Percentiles rank a stretch among this genome's conserved stretches.
Evolutionary conservation across 495 filamentous ascomycete genomes (phyloP).

Genomic region (Daldinia caldariorum): DNA sequence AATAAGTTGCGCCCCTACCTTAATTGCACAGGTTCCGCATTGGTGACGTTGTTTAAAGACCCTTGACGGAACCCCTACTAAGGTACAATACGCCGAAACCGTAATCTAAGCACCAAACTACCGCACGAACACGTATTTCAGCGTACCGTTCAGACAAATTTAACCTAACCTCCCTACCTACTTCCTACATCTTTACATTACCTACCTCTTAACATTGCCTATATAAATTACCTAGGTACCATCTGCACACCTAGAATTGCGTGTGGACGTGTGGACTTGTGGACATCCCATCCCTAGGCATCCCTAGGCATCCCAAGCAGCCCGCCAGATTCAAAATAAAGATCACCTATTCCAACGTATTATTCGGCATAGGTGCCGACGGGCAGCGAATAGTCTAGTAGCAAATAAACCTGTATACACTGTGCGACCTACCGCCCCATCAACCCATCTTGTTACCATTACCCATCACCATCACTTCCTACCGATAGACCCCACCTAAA

Average conservation of each 20-base stretch:
- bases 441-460: constrained; percentile 30
- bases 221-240: not conserved
- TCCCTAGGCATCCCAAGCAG: not conserved
- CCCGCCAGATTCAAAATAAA: constrained; percentile 13
- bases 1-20: constrained; percentile 3
- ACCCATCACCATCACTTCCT: constrained; percentile 41
- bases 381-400: constrained; percentile 25
- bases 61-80: constrained; percentile 38
- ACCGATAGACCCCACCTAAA: constrained; percentile 49
- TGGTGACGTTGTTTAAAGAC: constrained; percentile 39
- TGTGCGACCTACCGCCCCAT: constrained; percentile 38
- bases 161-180: constrained; percentile 4
- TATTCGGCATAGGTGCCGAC: constrained; percentile 40
- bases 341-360: constrained; percentile 19
- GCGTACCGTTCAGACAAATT: constrained; percentile 23
- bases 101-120: constrained; percentile 25
- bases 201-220: not conserved
- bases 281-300: too few relatives aligned
- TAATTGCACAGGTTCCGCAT: constrained; percentile 27
- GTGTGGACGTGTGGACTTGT: not conserved
- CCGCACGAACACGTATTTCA: constrained; percentile 17
- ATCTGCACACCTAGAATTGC: constrained; percentile 12
- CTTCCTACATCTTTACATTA: constrained; percentile 2
- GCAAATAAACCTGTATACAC: constrained; percentile 34
- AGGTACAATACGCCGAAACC: constrained; percentile 12